These are phyloP conservation scores for Steccherinum ochraceum DNA, from an alignment of 768 basidiomycete genomes.

Conservation along the genomic window DNA sequence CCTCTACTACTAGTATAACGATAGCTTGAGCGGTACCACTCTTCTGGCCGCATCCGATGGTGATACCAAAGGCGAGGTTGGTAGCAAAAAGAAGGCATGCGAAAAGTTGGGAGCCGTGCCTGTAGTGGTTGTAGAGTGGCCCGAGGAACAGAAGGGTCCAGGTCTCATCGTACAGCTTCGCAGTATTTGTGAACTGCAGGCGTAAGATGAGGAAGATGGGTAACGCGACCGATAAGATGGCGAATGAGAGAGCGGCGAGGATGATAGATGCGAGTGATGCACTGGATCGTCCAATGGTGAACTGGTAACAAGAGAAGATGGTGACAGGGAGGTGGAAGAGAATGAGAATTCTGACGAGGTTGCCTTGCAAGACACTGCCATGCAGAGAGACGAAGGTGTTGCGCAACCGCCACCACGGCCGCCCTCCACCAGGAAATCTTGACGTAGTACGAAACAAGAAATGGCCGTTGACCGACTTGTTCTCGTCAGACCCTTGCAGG, in stretches of 20 bases:
- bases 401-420: slow-evolving; percentile 45
- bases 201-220: slow-evolving; percentile 72
- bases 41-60: slow-evolving; percentile 84
- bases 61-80: slow-evolving; percentile 77
- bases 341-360: slow-evolving; percentile 84
- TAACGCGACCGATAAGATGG: slow-evolving; percentile 69
- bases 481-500: slow-evolving; percentile 36
- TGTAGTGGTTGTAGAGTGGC: slow-evolving; percentile 92
- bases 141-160: slow-evolving; percentile 86
- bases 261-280: slow-evolving; percentile 58
- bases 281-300: slow-evolving; percentile 49
- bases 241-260: slow-evolving; percentile 78
- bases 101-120: slow-evolving; percentile 87
- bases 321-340: slow-evolving; percentile 95
- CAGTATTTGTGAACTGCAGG: slow-evolving; percentile 75
- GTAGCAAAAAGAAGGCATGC: slow-evolving; percentile 73
- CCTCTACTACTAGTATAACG: slow-evolving; percentile 84
- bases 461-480: slow-evolving; percentile 39
- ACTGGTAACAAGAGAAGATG: slow-evolving; percentile 85
- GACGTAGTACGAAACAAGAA: slow-evolving; percentile 31
- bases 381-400: slow-evolving; percentile 73
- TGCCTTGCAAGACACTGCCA: slow-evolving; percentile 77
- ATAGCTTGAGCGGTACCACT: slow-evolving; percentile 91
- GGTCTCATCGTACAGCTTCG: slow-evolving; percentile 93
- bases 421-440: slow-evolving; percentile 28